Conservation (phyloP, 441 rosid genomes). For the Euphorbia corollata region DNA sequence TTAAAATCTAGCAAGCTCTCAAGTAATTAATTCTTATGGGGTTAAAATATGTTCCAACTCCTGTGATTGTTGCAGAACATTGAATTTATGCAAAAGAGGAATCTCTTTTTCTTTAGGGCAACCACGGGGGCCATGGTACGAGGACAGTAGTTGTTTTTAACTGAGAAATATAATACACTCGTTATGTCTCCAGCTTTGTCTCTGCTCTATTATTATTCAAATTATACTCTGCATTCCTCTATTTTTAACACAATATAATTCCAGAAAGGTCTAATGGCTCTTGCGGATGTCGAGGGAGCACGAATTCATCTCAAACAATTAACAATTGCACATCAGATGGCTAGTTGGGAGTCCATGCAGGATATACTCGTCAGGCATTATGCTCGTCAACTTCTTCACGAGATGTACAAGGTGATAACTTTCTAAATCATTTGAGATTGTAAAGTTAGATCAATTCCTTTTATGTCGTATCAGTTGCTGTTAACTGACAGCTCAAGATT, state of each 20-base stretch:
- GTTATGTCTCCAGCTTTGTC: background rate
- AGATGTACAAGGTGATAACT: conserved; percentile 78
- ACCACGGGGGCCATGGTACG: background rate
- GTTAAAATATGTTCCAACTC: background rate
- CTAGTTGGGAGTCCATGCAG: conserved; percentile 92
- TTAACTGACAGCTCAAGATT: background rate
- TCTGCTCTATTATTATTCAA: background rate
- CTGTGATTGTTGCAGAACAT: background rate
- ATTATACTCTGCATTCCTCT: background rate
- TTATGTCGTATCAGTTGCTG: too few relatives aligned
- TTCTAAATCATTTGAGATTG: background rate
- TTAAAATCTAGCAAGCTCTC: too few relatives aligned
- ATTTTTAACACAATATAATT: conserved; percentile 17
- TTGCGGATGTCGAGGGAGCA: conserved; percentile 97
- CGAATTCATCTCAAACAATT: conserved; percentile 76
- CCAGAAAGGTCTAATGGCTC: conserved; percentile 96
- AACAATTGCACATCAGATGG: conserved; percentile 78
- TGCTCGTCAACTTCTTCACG: conserved; percentile 82
- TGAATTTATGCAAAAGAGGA: background rate
- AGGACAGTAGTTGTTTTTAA: background rate
- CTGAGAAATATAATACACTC: background rate
- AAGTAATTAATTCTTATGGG: too few relatives aligned
- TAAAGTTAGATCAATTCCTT: conserved; percentile 11
- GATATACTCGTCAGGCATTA: conserved; percentile 84
- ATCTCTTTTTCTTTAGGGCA: background rate